Conservation (phyloP, 1,139 yeast species). For the Blastobotrys petasosporus region DNA sequence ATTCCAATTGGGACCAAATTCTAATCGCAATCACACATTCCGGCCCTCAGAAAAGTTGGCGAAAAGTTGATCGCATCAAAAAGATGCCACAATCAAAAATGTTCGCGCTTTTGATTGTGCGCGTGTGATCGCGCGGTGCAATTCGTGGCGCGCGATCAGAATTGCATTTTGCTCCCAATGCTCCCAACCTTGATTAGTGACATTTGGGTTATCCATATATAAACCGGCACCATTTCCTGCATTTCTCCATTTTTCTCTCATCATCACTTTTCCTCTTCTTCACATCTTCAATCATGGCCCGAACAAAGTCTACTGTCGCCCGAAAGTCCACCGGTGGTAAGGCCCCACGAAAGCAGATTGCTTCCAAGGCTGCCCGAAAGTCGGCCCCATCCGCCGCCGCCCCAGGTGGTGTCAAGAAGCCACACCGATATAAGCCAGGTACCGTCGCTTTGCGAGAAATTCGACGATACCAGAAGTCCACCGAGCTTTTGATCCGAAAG, state of each 20-base stretch:
- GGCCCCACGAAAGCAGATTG: slow-evolving; percentile 98
- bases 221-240: not conserved
- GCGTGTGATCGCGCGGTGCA: no score
- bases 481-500: slow-evolving; percentile 93
- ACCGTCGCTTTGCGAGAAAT: slow-evolving; percentile 99
- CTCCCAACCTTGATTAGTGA: no score
- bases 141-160: no score
- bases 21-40: no score
- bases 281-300: slow-evolving; percentile 59
- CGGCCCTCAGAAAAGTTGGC: no score
- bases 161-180: no score
- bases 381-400: slow-evolving; percentile 70
- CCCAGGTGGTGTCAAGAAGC: slow-evolving; percentile 98
- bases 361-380: slow-evolving; percentile 98
- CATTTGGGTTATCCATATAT: no score
- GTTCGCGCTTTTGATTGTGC: no score
- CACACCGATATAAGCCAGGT: slow-evolving; percentile 99
- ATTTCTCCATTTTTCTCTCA: not conserved
- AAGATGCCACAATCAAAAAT: no score
- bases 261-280: not conserved
- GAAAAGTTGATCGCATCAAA: no score
- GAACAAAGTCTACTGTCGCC: slow-evolving; percentile 96
- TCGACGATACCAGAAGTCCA: slow-evolving; percentile 97
- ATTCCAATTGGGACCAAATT: no score
- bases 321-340: slow-evolving; percentile 99